Conservation (phyloP, 257 asterid genomes). For the Cruciata laevipes region DNA sequence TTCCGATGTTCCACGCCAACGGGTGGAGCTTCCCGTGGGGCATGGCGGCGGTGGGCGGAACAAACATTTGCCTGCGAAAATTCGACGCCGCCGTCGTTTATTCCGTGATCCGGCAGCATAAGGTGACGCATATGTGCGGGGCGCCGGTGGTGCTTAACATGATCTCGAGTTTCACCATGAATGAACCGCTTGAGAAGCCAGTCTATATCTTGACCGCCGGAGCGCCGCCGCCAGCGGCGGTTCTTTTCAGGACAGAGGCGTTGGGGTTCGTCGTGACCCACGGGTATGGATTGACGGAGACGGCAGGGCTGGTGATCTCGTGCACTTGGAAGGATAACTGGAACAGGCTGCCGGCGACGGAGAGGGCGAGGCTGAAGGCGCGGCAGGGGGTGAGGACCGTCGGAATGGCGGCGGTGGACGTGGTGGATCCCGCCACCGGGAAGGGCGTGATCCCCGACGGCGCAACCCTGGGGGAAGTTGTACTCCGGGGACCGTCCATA, state of each 20-base stretch:
- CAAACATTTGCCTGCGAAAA: constrained; percentile 58
- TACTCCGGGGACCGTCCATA: constrained; percentile 42
- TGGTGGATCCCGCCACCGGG: constrained; percentile 41
- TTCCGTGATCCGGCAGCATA: constrained; percentile 29
- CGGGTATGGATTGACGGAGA: constrained; percentile 79
- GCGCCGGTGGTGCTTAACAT: constrained; percentile 82
- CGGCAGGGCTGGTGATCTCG: constrained; percentile 51
- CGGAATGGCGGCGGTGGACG: constrained; percentile 50
- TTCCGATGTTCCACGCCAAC: constrained; percentile 87
- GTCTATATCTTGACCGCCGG: constrained; percentile 61
- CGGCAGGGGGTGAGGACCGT: constrained; percentile 61
- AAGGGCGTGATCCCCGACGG: constrained; percentile 50
- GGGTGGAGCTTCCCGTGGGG: constrained; percentile 92
- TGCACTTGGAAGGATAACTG: constrained; percentile 63
- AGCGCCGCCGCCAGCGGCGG: constrained; percentile 72
- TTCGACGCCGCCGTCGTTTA: constrained; percentile 44
- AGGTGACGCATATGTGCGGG: constrained; percentile 80
- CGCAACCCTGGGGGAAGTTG: constrained; percentile 47
- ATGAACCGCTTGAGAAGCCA: constrained; percentile 24
- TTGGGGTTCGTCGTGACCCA: constrained; percentile 58
- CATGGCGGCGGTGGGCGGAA: constrained; percentile 68
- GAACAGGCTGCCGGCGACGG: constrained; percentile 53
- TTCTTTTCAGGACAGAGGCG: constrained; percentile 48
- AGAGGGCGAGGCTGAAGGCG: constrained; percentile 58
- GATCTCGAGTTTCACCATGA: constrained; percentile 33